Conservation (phyloP, 148 eudicot genomes). For the Amaranthus cruentus region DNA sequence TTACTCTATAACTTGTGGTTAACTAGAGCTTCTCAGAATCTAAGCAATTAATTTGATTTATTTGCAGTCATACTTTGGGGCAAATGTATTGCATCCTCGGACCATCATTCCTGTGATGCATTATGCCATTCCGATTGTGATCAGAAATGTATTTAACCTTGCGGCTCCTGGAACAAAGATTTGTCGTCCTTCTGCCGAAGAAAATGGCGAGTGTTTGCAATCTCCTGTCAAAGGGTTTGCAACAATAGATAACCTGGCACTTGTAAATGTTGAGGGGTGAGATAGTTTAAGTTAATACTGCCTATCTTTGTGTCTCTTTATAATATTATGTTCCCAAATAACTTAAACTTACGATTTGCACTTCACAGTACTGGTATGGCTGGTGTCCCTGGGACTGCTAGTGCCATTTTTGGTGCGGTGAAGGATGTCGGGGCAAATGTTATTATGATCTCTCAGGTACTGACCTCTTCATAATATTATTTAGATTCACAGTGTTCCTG, state of each 20-base stretch:
- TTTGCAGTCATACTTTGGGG: conserved; percentile 97
- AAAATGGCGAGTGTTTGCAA: conserved; percentile 37
- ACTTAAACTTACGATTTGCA: conserved; percentile 11
- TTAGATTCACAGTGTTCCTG: too few species aligned
- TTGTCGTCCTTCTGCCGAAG: conserved; percentile 51
- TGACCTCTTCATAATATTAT: too few species aligned
- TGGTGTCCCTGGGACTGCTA: conserved; percentile 99
- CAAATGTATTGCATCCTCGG: conserved; percentile 96
- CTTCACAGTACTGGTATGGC: conserved; percentile 94
- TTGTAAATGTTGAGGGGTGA: conserved; percentile 97
- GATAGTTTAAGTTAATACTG: conserved; percentile 15
- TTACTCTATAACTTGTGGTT: neutral
- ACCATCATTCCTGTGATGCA: conserved; percentile 97
- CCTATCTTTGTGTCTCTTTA: neutral
- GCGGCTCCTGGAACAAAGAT: conserved; percentile 88
- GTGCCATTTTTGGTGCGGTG: conserved; percentile 80
- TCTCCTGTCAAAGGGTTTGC: conserved; percentile 96
- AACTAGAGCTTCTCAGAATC: conserved; percentile 4
- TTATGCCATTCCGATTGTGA: conserved; percentile 86
- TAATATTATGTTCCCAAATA: conserved; percentile 14
- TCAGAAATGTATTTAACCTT: conserved; percentile 94
- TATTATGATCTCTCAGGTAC: conserved; percentile 93
- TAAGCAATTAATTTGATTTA: conserved; percentile 12
- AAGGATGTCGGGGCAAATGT: conserved; percentile 99
- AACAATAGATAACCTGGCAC: conserved; percentile 92